Percentiles rank a stretch among this genome's conserved stretches.
Evolutionary conservation across 1,284 basidiomycete genomes (phyloP).

Genomic region (Puccinia novopanici): DNA sequence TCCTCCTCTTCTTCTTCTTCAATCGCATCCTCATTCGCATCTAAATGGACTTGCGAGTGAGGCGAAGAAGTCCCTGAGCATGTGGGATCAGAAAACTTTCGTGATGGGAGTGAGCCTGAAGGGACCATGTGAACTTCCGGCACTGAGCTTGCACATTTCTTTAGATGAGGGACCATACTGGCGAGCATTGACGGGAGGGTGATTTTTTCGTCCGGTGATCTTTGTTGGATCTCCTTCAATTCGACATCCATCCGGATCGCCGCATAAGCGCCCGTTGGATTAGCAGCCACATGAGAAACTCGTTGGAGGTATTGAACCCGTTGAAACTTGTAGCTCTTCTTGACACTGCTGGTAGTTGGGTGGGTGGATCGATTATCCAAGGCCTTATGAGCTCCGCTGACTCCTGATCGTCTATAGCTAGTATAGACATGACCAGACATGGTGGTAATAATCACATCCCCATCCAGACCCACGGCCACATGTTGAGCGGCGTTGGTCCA

Average conservation of each 20-base stretch:
- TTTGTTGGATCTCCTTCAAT: constrained; percentile 56
- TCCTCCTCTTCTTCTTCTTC: constrained; percentile 24
- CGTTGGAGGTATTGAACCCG: constrained; percentile 81
- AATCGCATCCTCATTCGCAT: constrained; percentile 54
- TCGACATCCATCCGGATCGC: constrained; percentile 74
- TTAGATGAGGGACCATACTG: constrained; percentile 55
- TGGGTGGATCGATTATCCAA: constrained; percentile 52
- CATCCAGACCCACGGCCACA: constrained; percentile 83
- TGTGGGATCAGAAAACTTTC: neutral
- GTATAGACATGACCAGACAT: constrained; percentile 92
- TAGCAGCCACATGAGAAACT: constrained; percentile 78
- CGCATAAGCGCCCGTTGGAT: constrained; percentile 84
- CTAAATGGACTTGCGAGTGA: constrained; percentile 54
- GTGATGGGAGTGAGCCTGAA: neutral
- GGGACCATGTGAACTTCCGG: constrained; percentile 37
- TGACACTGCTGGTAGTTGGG: constrained; percentile 53
- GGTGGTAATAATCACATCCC: constrained; percentile 86
- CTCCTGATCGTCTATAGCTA: constrained; percentile 62
- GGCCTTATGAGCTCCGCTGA: constrained; percentile 56
- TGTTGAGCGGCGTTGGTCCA: constrained; percentile 62
- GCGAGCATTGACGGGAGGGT: constrained; percentile 70
- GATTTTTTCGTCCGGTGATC: constrained; percentile 69
- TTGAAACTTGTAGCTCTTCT: constrained; percentile 77
- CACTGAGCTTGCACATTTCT: constrained; percentile 27
- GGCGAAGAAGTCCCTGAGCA: constrained; percentile 31